These are phyloP conservation scores for Entophlyctis luteolus DNA, from an alignment of 192 early-diverging fungal genomes.

Conservation along the genomic window DNA sequence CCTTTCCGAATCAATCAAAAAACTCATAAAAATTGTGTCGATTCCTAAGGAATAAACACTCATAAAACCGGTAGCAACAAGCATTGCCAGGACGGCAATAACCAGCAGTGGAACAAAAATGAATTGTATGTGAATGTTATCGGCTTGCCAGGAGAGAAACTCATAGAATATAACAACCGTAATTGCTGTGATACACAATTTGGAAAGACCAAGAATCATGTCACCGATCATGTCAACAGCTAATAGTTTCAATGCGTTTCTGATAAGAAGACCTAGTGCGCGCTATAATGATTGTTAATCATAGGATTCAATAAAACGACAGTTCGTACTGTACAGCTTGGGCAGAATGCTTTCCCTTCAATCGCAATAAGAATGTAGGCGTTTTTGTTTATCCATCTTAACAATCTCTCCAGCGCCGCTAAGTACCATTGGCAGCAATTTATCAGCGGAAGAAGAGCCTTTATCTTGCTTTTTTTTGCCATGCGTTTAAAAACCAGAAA, in stretches of 20 bases:
- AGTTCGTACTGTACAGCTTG: constrained; percentile 23
- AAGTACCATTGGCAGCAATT: constrained; percentile 32
- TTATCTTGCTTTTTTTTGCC: constrained; percentile 30
- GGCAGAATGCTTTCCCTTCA: constrained; percentile 51
- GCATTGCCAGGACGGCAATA: constrained; percentile 36
- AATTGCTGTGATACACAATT: constrained; percentile 44
- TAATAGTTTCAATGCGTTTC: constrained; percentile 37
- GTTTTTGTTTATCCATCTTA: constrained; percentile 58
- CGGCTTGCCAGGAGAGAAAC: constrained; percentile 30
- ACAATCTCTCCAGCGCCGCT: constrained; percentile 39
- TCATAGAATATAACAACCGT: constrained; percentile 23
- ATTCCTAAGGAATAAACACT: constrained; percentile 50
- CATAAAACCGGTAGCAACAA: constrained; percentile 46
- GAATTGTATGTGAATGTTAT: constrained; percentile 3
- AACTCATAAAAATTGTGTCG: constrained; percentile 54
- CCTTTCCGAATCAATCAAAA: constrained; percentile 50
- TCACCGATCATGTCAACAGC: constrained; percentile 42
- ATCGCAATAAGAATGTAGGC: constrained; percentile 56
- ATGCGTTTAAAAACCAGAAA: constrained; percentile 34
- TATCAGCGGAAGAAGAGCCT: constrained; percentile 12
- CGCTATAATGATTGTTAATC: background rate
- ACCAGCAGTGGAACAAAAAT: constrained; percentile 26
- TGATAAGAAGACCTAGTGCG: constrained; percentile 40
- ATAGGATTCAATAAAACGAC: background rate
- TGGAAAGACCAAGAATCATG: constrained; percentile 49